A percentile compares a stretch with the other conserved stretches of the same genome.
phyloP scores from a whole-genome alignment of 306 rosid species.

The Lablab purpureus region DNA sequence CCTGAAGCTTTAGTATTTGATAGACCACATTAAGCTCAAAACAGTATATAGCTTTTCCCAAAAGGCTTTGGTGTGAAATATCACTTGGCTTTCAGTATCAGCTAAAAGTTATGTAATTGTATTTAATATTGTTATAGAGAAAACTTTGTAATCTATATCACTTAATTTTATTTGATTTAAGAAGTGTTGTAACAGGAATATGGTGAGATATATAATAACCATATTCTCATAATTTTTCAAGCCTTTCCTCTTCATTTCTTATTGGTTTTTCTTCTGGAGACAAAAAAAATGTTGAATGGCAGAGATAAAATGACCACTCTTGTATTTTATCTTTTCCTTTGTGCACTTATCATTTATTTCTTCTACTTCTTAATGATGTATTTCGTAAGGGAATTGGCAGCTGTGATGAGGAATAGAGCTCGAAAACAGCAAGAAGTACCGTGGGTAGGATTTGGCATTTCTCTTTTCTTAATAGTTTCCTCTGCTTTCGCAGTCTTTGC shows the following conservation, averaged over 20 bases:
- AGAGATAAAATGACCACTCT: constrained; percentile 41
- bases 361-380: constrained; percentile 46
- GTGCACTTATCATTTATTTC: constrained; percentile 50
- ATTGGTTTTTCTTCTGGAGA: background rate
- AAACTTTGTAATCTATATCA: background rate
- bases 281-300: constrained; percentile 38
- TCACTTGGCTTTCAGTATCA: constrained; percentile 32
- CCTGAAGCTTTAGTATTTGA: constrained; percentile 21
- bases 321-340: constrained; percentile 44
- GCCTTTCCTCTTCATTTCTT: constrained; percentile 9
- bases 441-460: constrained; percentile 50
- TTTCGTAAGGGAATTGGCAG: constrained; percentile 42
- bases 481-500: constrained; percentile 49
- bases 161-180: no score
- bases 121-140: no score
- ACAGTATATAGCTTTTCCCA: constrained; percentile 29
- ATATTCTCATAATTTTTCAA: no score
- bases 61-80: constrained; percentile 30
- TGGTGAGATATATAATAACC: no score
- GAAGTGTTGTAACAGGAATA: no score
- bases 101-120: background rate
- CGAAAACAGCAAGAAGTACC: constrained; percentile 39
- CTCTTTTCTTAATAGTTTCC: constrained; percentile 45
- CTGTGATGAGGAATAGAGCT: background rate
- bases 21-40: constrained; percentile 13